phyloP scores from a whole-genome alignment of 345 rosid species.

The Eucalyptus curtisii region DNA sequence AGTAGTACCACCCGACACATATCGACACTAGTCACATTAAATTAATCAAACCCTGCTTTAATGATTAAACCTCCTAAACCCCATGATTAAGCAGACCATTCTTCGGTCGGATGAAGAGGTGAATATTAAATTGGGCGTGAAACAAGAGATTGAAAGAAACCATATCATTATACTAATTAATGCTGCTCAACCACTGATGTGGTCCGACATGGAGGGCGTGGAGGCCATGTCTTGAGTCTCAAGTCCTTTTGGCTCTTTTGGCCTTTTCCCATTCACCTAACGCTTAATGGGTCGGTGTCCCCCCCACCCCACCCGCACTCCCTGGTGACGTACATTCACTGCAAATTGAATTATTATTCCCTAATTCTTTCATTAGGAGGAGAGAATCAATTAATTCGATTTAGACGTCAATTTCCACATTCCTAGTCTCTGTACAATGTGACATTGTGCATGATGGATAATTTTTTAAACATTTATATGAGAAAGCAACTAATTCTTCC shows the following conservation, averaged over 20 bases:
- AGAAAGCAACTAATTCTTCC: neutral
- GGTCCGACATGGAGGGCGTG: neutral
- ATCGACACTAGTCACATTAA: neutral
- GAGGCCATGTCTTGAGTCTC: neutral
- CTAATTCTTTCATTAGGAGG: neutral
- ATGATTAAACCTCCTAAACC: neutral
- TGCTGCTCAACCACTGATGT: neutral
- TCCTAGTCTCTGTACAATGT: neutral
- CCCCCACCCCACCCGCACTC: neutral
- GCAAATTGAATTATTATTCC: neutral
- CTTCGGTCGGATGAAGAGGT: neutral
- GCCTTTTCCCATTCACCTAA: neutral
- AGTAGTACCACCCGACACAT: neutral
- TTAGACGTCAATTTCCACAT: neutral
- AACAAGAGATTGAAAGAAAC: neutral
- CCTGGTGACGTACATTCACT: neutral
- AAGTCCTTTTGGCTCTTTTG: neutral
- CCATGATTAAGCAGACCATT: neutral
- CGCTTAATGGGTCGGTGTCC: neutral
- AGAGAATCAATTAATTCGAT: neutral
- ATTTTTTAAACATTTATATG: neutral
- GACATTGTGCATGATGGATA: neutral
- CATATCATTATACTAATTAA: neutral
- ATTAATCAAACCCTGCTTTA: neutral
- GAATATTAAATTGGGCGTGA: neutral